Evolutionary conservation across 1,284 basidiomycete species (phyloP), one percentile per base, ranked within the genome.

Genomic region (Ceratorhiza oryzae-sativae): DNA sequence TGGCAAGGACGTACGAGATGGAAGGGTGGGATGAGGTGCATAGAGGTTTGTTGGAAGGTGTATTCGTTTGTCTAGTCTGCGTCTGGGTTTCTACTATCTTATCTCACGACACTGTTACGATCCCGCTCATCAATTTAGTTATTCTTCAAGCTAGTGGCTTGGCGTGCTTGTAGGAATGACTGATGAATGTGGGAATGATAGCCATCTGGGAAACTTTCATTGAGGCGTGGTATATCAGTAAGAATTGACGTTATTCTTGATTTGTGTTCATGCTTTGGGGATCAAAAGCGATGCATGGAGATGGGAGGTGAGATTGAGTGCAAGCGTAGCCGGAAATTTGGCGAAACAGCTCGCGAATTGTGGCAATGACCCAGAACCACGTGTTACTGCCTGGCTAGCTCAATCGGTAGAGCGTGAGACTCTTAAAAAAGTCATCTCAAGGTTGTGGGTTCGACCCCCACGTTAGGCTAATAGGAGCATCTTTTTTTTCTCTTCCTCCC

Each of bases 331-430:
- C 6, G n/a, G 42, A 18, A 45, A 4, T n/a, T n/a, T n/a, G n/a
- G n/a, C n/a, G n/a, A n/a, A n/a, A n/a, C n/a, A n/a, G n/a, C n/a
- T n/a, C n/a, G n/a, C n/a, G n/a, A n/a, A n/a, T n/a, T n/a, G n/a
- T n/a, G n/a, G n/a, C n/a, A n/a, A n/a, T n/a, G n/a, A n/a, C n/a
- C n/a, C n/a, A n/a, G n/a, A n/a, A n/a, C 36, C 36, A 39, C 36
- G 8, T 25, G 46, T n/a, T 36, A 36, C n/a, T 39, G 60, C 60
- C 60, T 63, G 27, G 45, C 60, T 63, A 63, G 60, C 60, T 63
- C 60, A 63, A 63, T 63, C 60, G 60, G 60, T 63, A 63, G 60
- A 63, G 60, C 60, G 60, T 63, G 60, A 63, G 60, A 63, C 60
- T 63, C 60, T 63, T 63, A 63, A 48, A 48, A 39, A 8, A 15